These are phyloP conservation scores for Phialophora verrucosa DNA, from an alignment of 2,329 filamentous ascomycete species.

Conservation along the genomic window DNA sequence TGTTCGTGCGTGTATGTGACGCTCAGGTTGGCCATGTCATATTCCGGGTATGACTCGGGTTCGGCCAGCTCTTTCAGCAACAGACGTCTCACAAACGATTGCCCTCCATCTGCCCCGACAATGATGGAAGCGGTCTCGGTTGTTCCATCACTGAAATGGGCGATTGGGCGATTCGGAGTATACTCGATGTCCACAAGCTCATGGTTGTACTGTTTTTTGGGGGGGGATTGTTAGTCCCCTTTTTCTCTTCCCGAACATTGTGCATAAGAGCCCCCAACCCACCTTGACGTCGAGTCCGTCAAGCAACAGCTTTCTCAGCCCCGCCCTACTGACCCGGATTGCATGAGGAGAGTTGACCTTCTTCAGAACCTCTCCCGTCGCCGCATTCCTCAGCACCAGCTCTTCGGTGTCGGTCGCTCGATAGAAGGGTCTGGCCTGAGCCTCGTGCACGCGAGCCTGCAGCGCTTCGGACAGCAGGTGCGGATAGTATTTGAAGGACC, in stretches of 20 bases:
- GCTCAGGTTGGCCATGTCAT: conserved; percentile 8
- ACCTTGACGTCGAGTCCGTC: conserved; percentile 7
- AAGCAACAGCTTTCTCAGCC: conserved; percentile 9
- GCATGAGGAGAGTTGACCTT: conserved; percentile 10
- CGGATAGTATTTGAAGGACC: conserved; percentile 10
- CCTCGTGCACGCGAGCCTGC: conserved; percentile 11
- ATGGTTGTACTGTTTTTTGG: conserved; percentile 4
- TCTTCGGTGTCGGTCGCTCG: conserved; percentile 6
- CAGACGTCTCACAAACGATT: conserved; percentile 12
- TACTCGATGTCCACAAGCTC: conserved; percentile 11
- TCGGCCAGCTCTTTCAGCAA: conserved; percentile 12
- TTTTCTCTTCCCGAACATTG: not conserved
- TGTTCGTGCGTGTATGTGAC: conserved; percentile 12
- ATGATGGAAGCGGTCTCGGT: not conserved
- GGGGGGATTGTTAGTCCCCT: no score
- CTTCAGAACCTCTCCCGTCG: conserved; percentile 9
- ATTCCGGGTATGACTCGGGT: conserved; percentile 6
- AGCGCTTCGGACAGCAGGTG: conserved; percentile 6
- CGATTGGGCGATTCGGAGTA: not conserved
- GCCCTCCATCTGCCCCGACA: conserved; percentile 1
- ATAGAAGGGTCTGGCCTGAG: conserved; percentile 4
- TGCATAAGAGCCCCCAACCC: no score
- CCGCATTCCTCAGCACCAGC: conserved; percentile 10
- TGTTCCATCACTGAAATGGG: not conserved
- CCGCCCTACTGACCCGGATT: conserved; percentile 8